Base-by-base conservation (phyloP, 495 filamentous ascomycete species). In the Aspergillus nidulans region DNA sequence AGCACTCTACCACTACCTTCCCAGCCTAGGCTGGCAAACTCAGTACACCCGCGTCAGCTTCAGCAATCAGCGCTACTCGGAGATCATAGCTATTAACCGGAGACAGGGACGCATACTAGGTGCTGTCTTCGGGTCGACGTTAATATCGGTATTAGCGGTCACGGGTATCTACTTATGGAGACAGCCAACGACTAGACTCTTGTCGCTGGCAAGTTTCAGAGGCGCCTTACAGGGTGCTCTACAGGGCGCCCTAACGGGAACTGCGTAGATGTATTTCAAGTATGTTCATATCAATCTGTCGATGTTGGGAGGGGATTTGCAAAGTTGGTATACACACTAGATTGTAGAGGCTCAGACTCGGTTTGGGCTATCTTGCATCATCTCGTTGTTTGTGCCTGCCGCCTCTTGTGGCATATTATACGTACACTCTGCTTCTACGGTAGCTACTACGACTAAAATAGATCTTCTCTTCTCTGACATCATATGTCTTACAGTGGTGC, bases 41-140 rank as follows among this genome's bases (percentile, higher is more conserved):
- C 90, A 97, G 74, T 98, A 98, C 63, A 82, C 85, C n/a, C 77
- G 92, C 15, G 85, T 98, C 20, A 95, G 90, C 57, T 98, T 97
- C 68, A 87, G 88, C 25, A 96, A 95, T 60, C 85, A 94, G 73
- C 76, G 89, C 25, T 99, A 99, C 65, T 88, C 85, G 2, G 88
- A 95, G 56, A 88, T 97, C 3, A 76, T 88, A 23, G 75, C 69
- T 26, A 81, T 79, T 53, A 86, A 85, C 44, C 77, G 82, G 43
- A 69, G 77, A 43, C 94, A 99, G 70, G 85, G 86, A 6, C 68
- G 67, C 54, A 66, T 90, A 10, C 68, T 91, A 41, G 68, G 69
- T 15, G 19, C 65, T 16, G 63, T 66, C 21, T 39, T 76, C 19
- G 63, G 59, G 4, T 68, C 68, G 3, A 67, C 63, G 13, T 39